Percentiles rank a stretch among this genome's conserved stretches.
Conservation (phyloP, 2,329 filamentous ascomycete species). For the Alternaria rosae region DNA sequence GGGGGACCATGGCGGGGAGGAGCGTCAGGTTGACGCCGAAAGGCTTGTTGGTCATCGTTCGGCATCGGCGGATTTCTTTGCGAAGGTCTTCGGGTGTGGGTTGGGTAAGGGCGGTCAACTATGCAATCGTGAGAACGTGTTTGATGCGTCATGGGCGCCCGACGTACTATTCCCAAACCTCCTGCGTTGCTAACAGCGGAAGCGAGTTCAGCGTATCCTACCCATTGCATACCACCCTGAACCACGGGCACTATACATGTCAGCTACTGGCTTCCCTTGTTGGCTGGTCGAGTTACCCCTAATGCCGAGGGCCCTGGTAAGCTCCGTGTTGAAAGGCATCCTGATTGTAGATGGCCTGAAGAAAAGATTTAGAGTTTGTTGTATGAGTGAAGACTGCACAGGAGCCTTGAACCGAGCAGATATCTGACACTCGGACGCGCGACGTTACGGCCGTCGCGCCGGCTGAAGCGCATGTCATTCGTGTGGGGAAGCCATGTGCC, state of each 20-base stretch:
- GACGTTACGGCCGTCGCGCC: slow-evolving; percentile 18
- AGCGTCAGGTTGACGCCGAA: slow-evolving; percentile 97
- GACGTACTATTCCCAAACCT: slow-evolving; percentile 71
- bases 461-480: slow-evolving; percentile 19
- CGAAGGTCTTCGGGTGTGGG: slow-evolving; percentile 89
- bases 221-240: slow-evolving; percentile 88
- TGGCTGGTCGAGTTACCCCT: slow-evolving; percentile 41
- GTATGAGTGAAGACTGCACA: background rate
- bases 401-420: background rate
- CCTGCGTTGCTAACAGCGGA: slow-evolving; percentile 73
- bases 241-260: slow-evolving; percentile 74
- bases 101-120: slow-evolving; percentile 87
- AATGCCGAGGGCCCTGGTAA: slow-evolving; percentile 68
- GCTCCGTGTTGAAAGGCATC: slow-evolving; percentile 71
- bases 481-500: slow-evolving; percentile 40
- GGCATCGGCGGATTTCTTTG: slow-evolving; percentile 89
- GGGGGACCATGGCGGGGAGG: slow-evolving; percentile 85
- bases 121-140: slow-evolving; percentile 19
- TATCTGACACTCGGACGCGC: slow-evolving; percentile 17
- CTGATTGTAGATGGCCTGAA: slow-evolving; percentile 1
- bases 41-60: slow-evolving; percentile 76
- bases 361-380: background rate
- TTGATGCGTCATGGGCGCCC: background rate
- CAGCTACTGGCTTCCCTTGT: slow-evolving; percentile 45
- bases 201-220: slow-evolving; percentile 81